Base-by-base conservation (phyloP, 2,329 filamentous ascomycete species). In the Fusarium pilosicola region DNA sequence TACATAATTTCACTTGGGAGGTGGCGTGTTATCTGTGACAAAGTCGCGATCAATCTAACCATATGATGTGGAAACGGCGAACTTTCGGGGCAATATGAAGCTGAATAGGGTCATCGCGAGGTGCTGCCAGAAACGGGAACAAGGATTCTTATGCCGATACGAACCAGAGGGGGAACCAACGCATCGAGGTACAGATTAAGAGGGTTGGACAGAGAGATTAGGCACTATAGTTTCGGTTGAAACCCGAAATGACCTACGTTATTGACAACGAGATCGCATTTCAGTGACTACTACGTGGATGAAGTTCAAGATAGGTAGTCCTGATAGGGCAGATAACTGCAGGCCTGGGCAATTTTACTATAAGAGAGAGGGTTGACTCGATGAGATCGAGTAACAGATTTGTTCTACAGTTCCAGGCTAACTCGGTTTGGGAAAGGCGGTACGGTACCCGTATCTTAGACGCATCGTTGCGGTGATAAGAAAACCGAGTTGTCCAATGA, bases 351-450 rank as follows among this genome's bases (percentile, higher is more conserved):
- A 62, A 34, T 51, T 70, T 71, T 55, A 60, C 36, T 64, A 62
- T 65, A 64, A 57, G 48, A 65, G 39, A 44, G 65, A 65, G 42
- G 54, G 75, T 74, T 85, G 83, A 85, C 83, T 85, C 83, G 83
- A 85, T 85, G 79, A 77, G 79, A 85, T 85, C 80, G 81, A 84
- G 84, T 85, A 85, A 85, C 49, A 65, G 46, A 61, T 76, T 76
- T 68, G 51, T 56, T 58, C 55, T 70, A 38, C 45, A 55, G 59
- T 54, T 68, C 48, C 44, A 57, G 56, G 57, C 72, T 77, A 77
- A 73, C 52, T 51, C 32, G 24, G 48, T 62, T 64, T 61, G 48
- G 61, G 48, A 28, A 36, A n/a, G 46, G 49, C 46, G 34, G 61
- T 69, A 46, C 54, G 49, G 66, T 64, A 68, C 52, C 63, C 55